Evolutionary conservation across 768 basidiomycete genomes (phyloP).

Genomic region (Rhizopogon sp.): DNA sequence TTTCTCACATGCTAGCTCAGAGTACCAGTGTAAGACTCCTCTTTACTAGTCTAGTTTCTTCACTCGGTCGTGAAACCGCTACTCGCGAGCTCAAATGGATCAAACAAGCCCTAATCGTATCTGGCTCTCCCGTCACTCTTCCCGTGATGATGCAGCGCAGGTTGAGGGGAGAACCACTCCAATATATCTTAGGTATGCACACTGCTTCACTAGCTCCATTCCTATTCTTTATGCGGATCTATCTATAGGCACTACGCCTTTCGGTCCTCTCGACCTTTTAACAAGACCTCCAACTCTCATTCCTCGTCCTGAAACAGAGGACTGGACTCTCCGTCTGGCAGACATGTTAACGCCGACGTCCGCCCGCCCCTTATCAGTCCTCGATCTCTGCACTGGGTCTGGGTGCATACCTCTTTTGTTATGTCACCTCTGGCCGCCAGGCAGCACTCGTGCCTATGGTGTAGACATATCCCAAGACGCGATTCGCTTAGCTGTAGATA

Average conservation of each 20-base stretch:
- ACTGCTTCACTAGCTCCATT: not conserved
- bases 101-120: slow-evolving; percentile 23
- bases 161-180: slow-evolving; percentile 70
- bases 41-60: slow-evolving; percentile 25
- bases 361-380: slow-evolving; percentile 35
- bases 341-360: slow-evolving; percentile 33
- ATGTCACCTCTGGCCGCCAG: slow-evolving; percentile 56
- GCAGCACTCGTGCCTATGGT: slow-evolving; percentile 50
- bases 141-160: slow-evolving; percentile 53
- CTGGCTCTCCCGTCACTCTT: slow-evolving; percentile 20
- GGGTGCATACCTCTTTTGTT: slow-evolving; percentile 91
- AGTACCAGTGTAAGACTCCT: slow-evolving; percentile 9
- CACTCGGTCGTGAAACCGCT: slow-evolving; percentile 31
- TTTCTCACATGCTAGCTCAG: slow-evolving; percentile 3
- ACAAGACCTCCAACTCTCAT: slow-evolving; percentile 81
- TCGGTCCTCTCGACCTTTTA: slow-evolving; percentile 76
- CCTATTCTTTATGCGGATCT: not conserved
- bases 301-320: slow-evolving; percentile 91
- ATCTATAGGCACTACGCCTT: slow-evolving; percentile 67
- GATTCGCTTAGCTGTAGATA: slow-evolving; percentile 41
- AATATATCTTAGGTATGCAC: slow-evolving; percentile 80
- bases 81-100: slow-evolving; percentile 48
- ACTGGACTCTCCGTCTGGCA: slow-evolving; percentile 67
- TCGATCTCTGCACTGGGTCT: slow-evolving; percentile 92
- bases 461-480: slow-evolving; percentile 69